These are phyloP conservation scores for Peribolospora kevripleyi DNA, from an alignment of 768 basidiomycete genomes.

Conservation along the genomic window DNA sequence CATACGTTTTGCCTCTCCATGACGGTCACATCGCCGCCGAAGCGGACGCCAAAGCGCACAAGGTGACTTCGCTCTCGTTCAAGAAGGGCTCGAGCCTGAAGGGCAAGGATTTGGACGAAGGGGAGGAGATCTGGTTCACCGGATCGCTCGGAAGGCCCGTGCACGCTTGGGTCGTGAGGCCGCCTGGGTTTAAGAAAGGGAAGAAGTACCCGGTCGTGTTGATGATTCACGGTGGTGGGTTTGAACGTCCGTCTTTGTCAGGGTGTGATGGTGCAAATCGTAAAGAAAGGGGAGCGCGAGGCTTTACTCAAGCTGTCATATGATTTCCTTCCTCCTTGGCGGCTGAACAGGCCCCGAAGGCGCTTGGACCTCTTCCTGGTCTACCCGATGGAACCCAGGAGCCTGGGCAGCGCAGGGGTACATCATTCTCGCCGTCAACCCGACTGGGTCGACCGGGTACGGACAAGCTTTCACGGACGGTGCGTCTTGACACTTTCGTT, in stretches of 20 bases:
- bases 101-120: conserved; percentile 34
- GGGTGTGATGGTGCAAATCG: neutral
- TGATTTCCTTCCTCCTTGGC: neutral
- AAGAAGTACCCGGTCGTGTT: conserved; percentile 52
- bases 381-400: conserved; percentile 70
- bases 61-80: too few relatives aligned
- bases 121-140: conserved; percentile 72
- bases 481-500: neutral
- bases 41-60: too few relatives aligned
- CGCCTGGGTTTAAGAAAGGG: conserved; percentile 35
- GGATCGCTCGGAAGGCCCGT: conserved; percentile 51
- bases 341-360: conserved; percentile 17
- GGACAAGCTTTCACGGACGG: conserved; percentile 4
- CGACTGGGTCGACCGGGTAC: conserved; percentile 54
- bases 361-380: conserved; percentile 81
- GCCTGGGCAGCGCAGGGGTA: conserved; percentile 75
- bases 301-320: neutral
- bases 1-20: conserved; percentile 44
- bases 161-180: conserved; percentile 66
- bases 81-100: conserved; percentile 18
- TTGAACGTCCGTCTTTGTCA: neutral
- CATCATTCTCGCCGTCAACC: conserved; percentile 65
- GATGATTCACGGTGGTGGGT: conserved; percentile 25
- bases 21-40: conserved; percentile 13
- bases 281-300: too few relatives aligned